Evolutionary conservation across 176 grass and related monocot genomes (phyloP).

Genomic region (Phyllostachys edulis): DNA sequence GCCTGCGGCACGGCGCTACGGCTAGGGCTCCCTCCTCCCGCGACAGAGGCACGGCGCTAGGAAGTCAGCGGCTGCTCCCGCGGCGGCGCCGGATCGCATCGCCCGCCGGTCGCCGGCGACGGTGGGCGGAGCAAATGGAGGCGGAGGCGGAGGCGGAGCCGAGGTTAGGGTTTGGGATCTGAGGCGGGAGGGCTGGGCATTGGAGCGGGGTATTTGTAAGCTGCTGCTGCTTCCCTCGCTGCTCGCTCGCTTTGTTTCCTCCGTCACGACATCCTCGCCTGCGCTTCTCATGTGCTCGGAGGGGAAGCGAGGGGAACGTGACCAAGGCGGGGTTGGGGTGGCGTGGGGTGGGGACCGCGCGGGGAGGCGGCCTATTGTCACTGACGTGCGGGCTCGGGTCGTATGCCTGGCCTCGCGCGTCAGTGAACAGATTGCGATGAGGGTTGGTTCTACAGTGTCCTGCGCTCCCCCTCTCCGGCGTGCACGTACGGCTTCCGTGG

Average conservation of each 20-base stretch:
- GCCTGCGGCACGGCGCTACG: not conserved
- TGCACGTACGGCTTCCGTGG: not conserved
- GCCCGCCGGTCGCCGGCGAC: conserved; percentile 9
- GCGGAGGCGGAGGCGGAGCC: not conserved
- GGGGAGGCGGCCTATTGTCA: rapidly evolving
- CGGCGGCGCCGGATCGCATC: conserved; percentile 40
- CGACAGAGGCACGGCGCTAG: not conserved
- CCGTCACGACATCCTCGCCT: conserved; percentile 9
- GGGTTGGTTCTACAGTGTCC: not conserved
- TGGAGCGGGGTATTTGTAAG: not conserved
- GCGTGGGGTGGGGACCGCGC: not conserved
- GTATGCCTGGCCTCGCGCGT: rapidly evolving
- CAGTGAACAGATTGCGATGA: not conserved
- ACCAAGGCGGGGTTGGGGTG: not conserved
- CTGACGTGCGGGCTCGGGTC: not conserved
- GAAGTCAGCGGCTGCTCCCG: not conserved
- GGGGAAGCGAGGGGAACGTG: not conserved
- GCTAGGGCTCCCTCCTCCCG: not conserved
- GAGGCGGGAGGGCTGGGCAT: not conserved
- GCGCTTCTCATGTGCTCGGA: not conserved
- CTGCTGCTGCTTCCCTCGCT: not conserved
- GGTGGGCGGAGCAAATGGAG: not conserved
- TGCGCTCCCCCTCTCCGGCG: not conserved
- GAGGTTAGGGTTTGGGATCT: conserved; percentile 44
- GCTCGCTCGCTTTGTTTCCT: conserved; percentile 13